Conservation (phyloP, 2,329 filamentous ascomycete genomes). For the Leptographium procerum region DNA sequence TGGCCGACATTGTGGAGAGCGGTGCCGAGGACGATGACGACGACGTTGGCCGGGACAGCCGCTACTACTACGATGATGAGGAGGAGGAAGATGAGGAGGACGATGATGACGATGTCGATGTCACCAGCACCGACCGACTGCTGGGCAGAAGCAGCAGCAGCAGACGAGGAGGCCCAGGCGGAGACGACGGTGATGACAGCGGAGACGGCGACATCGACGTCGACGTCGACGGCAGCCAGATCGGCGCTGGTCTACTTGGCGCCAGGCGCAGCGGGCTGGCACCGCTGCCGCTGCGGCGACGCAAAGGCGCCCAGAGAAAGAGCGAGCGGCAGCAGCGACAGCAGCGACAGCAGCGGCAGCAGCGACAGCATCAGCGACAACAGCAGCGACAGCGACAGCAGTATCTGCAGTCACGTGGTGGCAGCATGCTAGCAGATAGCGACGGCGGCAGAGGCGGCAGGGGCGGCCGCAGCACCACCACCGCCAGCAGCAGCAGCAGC, state of each 20-base stretch:
- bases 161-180: slow-evolving; percentile 13
- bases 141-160: not conserved
- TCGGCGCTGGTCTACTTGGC: slow-evolving; percentile 3
- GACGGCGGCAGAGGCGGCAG: too few relatives aligned
- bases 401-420: too few relatives aligned
- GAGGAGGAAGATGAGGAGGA: not conserved
- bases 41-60: slow-evolving; percentile 19
- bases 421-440: too few relatives aligned
- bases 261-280: slow-evolving; percentile 7
- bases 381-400: too few relatives aligned
- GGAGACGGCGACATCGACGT: not conserved
- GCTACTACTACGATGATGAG: slow-evolving; percentile 5
- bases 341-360: too few relatives aligned
- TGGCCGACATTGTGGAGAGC: slow-evolving; percentile 48
- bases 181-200: slow-evolving; percentile 20
- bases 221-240: too few relatives aligned
- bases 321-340: not conserved
- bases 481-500: slow-evolving; percentile 16
- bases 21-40: slow-evolving; percentile 32
- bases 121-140: not conserved
- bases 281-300: not conserved
- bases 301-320: not conserved
- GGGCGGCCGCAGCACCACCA: too few relatives aligned
- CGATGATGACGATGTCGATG: not conserved
- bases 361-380: slow-evolving; percentile 21